Conservation (phyloP, 345 rosid genomes). For the Theobroma cacao region DNA sequence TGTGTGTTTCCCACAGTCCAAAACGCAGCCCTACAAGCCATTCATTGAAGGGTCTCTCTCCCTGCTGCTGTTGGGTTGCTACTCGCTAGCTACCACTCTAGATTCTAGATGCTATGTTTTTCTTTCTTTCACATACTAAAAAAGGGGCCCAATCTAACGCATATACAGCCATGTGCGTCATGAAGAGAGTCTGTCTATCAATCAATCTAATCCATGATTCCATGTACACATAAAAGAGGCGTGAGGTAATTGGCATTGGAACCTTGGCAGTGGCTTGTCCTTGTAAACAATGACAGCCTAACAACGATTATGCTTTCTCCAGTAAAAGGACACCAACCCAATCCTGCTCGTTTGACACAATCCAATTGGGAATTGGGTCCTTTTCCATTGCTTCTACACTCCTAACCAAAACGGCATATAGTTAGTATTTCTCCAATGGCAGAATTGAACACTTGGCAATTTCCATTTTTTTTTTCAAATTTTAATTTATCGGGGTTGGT, state of each 20-base stretch:
- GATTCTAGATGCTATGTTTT: constrained; percentile 5
- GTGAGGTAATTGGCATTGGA: background rate
- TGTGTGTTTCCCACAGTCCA: constrained; percentile 1
- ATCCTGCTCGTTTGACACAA: background rate
- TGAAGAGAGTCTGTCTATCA: background rate
- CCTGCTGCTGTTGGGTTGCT: background rate
- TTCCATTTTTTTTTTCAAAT: background rate
- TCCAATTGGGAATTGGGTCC: constrained; percentile 7
- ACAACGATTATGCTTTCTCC: background rate
- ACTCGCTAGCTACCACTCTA: background rate
- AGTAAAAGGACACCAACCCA: background rate
- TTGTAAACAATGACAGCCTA: constrained; percentile 12
- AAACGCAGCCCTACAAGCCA: constrained; percentile 11
- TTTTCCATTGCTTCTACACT: background rate
- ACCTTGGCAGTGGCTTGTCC: constrained; percentile 19
- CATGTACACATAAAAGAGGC: background rate
- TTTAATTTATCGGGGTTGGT: background rate
- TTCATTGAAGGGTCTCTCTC: constrained; percentile 7
- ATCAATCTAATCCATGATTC: too few relatives aligned
- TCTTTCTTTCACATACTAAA: background rate
- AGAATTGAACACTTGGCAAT: background rate
- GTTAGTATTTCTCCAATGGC: background rate
- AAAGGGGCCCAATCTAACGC: constrained; percentile 5
- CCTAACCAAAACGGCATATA: background rate
- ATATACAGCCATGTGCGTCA: background rate